phyloP scores from a whole-genome alignment of 2,329 filamentous ascomycete genomes.

The Botryotinia globosa region DNA sequence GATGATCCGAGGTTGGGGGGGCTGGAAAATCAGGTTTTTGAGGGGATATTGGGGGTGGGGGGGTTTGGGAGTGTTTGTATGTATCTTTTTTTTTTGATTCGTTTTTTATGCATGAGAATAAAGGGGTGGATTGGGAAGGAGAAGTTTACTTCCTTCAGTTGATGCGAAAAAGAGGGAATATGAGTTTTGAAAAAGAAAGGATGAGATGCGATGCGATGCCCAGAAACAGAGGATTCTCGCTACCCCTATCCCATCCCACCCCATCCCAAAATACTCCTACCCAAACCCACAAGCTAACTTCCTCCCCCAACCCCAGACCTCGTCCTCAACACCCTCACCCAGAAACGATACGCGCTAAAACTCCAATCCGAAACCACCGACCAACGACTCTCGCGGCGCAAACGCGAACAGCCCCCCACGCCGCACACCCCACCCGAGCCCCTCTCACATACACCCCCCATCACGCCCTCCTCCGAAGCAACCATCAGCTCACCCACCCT shows the following conservation, averaged over 20 bases:
- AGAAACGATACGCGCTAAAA: background rate
- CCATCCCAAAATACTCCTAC: background rate
- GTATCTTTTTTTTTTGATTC: background rate
- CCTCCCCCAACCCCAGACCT: background rate
- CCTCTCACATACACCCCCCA: background rate
- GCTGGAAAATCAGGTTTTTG: background rate
- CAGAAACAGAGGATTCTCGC: background rate
- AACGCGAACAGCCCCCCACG: background rate
- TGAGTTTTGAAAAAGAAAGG: background rate
- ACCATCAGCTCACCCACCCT: background rate
- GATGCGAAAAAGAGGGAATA: accelerated
- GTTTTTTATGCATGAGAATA: too few relatives aligned
- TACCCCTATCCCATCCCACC: background rate
- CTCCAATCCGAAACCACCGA: background rate
- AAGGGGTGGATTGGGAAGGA: too few relatives aligned
- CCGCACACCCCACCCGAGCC: background rate
- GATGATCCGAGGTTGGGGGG: background rate
- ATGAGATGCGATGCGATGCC: background rate
- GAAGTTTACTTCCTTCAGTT: background rate
- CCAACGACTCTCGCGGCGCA: background rate
- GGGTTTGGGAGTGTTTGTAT: slow-evolving; percentile 7
- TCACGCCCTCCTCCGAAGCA: background rate
- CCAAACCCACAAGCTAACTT: background rate
- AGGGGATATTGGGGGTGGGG: background rate
- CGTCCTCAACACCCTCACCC: background rate